Evolutionary conservation across 1,284 basidiomycete species (phyloP).

Genomic region (Wolfiporia cocos): DNA sequence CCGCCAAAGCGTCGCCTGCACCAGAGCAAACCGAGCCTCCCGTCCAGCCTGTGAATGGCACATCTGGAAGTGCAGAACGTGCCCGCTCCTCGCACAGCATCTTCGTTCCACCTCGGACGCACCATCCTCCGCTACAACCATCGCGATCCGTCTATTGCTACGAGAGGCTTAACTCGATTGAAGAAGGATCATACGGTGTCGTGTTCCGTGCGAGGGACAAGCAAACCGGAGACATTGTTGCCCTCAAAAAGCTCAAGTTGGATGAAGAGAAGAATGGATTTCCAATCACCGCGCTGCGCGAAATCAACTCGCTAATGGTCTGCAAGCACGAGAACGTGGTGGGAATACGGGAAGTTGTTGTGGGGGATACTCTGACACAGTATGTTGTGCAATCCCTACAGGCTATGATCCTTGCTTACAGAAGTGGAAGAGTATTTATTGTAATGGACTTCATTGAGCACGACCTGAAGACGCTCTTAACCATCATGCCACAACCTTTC

Average conservation of each 20-base stretch:
- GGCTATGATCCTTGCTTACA: constrained; percentile 1
- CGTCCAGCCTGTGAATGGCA: too few species aligned
- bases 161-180: constrained; percentile 95
- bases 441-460: constrained; percentile 99
- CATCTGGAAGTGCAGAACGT: constrained; percentile 6
- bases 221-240: constrained; percentile 91
- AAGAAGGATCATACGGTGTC: constrained; percentile 98
- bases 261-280: constrained; percentile 98
- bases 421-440: constrained; percentile 78
- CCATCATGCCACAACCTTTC: constrained; percentile 92
- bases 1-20: constrained; percentile 8
- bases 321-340: constrained; percentile 95
- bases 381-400: constrained; percentile 34
- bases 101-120: constrained; percentile 70
- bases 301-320: constrained; percentile 91
- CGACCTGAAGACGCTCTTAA: constrained; percentile 93
- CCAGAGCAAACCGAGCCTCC: constrained; percentile 11
- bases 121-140: constrained; percentile 71
- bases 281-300: constrained; percentile 93
- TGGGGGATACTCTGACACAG: constrained; percentile 99
- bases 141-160: constrained; percentile 92
- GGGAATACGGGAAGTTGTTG: constrained; percentile 91
- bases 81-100: constrained; percentile 41
- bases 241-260: constrained; percentile 96
- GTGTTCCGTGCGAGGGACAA: constrained; percentile 95